Percentiles rank a stretch among this genome's conserved stretches.
These are phyloP conservation scores for Arabis hirsuta DNA, from an alignment of 345 rosid genomes.

Conservation along the genomic window DNA sequence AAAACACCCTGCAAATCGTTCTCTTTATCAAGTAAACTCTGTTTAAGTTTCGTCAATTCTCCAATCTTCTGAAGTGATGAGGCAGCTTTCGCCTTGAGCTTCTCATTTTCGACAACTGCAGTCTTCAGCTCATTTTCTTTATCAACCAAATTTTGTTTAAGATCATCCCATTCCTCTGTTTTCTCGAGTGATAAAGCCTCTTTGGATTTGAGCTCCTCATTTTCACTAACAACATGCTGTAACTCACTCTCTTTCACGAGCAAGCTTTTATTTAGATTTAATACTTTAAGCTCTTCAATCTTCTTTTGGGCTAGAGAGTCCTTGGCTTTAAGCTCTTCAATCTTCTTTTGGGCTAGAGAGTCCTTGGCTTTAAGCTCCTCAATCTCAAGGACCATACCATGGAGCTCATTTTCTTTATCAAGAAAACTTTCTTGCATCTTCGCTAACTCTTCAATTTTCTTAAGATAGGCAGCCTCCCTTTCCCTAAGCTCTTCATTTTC, in stretches of 20 bases:
- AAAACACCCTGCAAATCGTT: slow-evolving; percentile 36
- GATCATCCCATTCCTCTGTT: slow-evolving; percentile 65
- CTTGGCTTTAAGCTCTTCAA: slow-evolving; percentile 21
- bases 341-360: slow-evolving; percentile 32
- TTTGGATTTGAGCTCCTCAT: slow-evolving; percentile 34
- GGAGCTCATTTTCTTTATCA: slow-evolving; percentile 50
- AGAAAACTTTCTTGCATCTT: slow-evolving; percentile 54
- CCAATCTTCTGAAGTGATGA: slow-evolving; percentile 57
- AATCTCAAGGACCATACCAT: slow-evolving; percentile 39
- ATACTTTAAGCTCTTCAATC: slow-evolving; percentile 42
- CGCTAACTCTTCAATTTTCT: slow-evolving; percentile 42
- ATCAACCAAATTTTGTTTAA: slow-evolving; percentile 36
- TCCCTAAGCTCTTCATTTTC: slow-evolving; percentile 55
- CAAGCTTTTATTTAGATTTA: slow-evolving; percentile 27
- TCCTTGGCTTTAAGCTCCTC: slow-evolving; percentile 39
- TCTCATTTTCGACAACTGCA: slow-evolving; percentile 33
- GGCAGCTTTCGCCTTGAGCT: slow-evolving; percentile 41
- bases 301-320: slow-evolving; percentile 20
- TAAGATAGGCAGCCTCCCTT: slow-evolving; percentile 35
- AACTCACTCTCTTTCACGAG: slow-evolving; percentile 34
- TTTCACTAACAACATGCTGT: slow-evolving; percentile 22
- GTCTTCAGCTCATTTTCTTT: slow-evolving; percentile 42
- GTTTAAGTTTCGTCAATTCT: slow-evolving; percentile 57
- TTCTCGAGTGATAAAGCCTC: slow-evolving; percentile 55
- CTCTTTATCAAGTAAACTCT: slow-evolving; percentile 39